Evolutionary conservation across 2,329 filamentous ascomycete genomes (phyloP).

Genomic region (Emmonsia crescens): DNA sequence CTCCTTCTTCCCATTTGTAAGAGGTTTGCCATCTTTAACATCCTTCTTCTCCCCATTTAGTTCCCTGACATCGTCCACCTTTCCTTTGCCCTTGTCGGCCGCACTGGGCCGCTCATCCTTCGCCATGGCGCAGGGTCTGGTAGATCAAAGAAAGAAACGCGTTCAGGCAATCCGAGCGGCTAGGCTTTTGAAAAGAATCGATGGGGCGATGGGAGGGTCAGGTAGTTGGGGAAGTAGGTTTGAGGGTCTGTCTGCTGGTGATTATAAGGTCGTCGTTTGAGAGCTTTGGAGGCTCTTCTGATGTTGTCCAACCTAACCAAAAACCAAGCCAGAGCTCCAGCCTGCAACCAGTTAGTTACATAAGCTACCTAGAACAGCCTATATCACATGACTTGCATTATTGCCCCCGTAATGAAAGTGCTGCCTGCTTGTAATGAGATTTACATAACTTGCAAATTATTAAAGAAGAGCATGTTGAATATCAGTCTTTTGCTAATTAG

Average conservation of each 20-base stretch:
- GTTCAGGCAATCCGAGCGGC: neutral
- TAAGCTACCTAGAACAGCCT: neutral
- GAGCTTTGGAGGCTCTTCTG: neutral
- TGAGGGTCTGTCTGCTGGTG: neutral
- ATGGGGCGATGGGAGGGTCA: neutral
- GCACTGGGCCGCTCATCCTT: conserved; percentile 77
- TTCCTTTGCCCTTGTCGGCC: conserved; percentile 93
- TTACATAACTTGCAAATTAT: neutral
- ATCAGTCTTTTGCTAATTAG: neutral
- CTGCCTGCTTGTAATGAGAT: neutral
- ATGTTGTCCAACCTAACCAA: neutral
- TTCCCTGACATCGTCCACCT: conserved; percentile 61
- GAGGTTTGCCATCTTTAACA: conserved; percentile 58
- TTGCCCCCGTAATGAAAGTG: too few relatives aligned
- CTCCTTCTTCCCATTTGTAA: conserved; percentile 65
- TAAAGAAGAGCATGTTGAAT: neutral
- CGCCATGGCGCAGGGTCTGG: conserved; percentile 52
- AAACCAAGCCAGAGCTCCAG: neutral
- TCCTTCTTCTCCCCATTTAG: conserved; percentile 42
- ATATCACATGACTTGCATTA: neutral
- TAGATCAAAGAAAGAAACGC: neutral
- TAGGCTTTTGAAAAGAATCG: neutral
- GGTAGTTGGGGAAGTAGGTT: neutral
- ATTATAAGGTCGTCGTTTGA: neutral
- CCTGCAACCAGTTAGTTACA: neutral